Conservation (phyloP, 192 early-diverging fungal genomes). For the Mortierella claussenii region DNA sequence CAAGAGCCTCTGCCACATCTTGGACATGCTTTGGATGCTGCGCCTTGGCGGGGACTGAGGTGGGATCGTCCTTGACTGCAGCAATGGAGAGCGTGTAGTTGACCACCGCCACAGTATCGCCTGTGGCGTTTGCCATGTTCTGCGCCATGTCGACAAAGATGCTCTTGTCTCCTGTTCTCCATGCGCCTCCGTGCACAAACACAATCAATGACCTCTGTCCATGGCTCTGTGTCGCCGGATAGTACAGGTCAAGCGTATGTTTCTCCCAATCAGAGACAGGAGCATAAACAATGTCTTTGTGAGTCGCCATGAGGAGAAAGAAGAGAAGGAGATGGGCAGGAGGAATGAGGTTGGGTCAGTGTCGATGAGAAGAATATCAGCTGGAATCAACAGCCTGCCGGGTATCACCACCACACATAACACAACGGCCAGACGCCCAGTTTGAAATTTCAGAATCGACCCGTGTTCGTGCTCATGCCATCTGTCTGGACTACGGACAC, state of each 20-base stretch:
- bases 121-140: slow-evolving; percentile 56
- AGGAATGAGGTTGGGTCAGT: neutral
- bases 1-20: slow-evolving; percentile 69
- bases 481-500: too few relatives aligned
- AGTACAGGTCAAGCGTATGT: slow-evolving; percentile 73
- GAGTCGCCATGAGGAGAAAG: neutral
- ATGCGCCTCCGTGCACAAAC: slow-evolving; percentile 89
- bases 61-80: slow-evolving; percentile 24
- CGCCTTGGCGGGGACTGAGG: slow-evolving; percentile 38
- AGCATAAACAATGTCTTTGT: slow-evolving; percentile 36
- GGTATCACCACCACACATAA: too few relatives aligned
- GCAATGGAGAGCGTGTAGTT: slow-evolving; percentile 77
- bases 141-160: slow-evolving; percentile 64
- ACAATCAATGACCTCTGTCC: slow-evolving; percentile 64
- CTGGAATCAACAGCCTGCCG: too few relatives aligned
- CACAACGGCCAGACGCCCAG: too few relatives aligned
- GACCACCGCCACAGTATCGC: slow-evolving; percentile 70
- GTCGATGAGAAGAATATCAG: slow-evolving; percentile 26
- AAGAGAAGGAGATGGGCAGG: neutral
- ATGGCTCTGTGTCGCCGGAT: slow-evolving; percentile 32
- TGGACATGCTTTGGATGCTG: slow-evolving; percentile 77
- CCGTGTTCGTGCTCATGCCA: neutral
- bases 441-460: slow-evolving; percentile 5
- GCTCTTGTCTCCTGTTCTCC: slow-evolving; percentile 82
- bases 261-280: slow-evolving; percentile 51